Evolutionary conservation across 176 grass and related monocot genomes (phyloP).

Genomic region (Raddia guianensis): DNA sequence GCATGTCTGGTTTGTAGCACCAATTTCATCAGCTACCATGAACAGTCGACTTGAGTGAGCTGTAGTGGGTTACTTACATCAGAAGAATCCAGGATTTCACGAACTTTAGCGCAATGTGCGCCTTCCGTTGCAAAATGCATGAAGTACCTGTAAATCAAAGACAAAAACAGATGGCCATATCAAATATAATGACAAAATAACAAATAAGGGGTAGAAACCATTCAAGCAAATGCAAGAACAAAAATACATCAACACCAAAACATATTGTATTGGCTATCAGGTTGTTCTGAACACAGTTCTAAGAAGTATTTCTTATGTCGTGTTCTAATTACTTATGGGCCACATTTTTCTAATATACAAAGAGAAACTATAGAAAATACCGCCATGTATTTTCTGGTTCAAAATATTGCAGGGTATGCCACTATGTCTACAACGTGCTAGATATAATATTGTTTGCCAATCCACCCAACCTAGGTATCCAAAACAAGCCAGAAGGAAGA

Average conservation of each 20-base stretch:
- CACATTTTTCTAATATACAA: neutral
- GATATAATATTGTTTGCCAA: neutral
- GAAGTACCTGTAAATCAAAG: conserved; percentile 71
- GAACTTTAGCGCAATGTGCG: conserved; percentile 91
- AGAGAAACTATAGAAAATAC: neutral
- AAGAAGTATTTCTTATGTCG: neutral
- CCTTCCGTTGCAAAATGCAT: conserved; percentile 99
- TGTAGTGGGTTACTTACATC: conserved; percentile 63
- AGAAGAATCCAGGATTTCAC: conserved; percentile 86
- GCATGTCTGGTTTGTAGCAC: too few species aligned
- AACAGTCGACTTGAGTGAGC: neutral
- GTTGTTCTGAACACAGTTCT: neutral
- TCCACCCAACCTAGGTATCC: neutral
- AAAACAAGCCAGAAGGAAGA: conserved; percentile 28
- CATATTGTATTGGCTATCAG: neutral
- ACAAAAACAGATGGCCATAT: neutral
- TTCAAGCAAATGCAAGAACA: neutral
- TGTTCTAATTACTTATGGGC: neutral
- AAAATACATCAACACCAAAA: neutral
- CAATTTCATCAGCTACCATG: conserved; percentile 20
- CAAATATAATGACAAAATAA: conserved; percentile 8
- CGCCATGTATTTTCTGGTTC: conserved; percentile 13
- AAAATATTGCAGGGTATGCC: conserved; percentile 16
- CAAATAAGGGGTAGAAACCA: neutral
- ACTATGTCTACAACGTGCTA: neutral